A percentile compares a stretch with the other conserved stretches of the same genome.
Evolutionary conservation across 768 basidiomycete genomes (phyloP).

Genomic region (Lactarius sp.): DNA sequence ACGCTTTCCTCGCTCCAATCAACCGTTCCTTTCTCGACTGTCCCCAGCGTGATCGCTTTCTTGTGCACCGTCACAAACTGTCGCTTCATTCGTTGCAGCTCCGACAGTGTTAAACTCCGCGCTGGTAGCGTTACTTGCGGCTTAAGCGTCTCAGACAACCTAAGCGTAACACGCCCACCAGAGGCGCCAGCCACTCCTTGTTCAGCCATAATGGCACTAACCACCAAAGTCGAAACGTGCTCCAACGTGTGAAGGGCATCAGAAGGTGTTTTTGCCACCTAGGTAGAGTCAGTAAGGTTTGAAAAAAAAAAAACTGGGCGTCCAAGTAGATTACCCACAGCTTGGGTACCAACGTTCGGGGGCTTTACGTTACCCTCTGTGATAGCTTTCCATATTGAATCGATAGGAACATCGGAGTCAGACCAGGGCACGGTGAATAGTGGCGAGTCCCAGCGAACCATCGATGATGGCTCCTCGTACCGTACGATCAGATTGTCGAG

Average conservation of each 20-base stretch:
- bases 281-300: constrained; percentile 7
- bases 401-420: constrained; percentile 58
- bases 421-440: constrained; percentile 80
- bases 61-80: constrained; percentile 90
- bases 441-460: constrained; percentile 99
- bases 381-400: constrained; percentile 76
- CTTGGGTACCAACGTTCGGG: constrained; percentile 78
- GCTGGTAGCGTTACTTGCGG: constrained; percentile 58
- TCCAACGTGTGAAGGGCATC: constrained; percentile 88
- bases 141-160: constrained; percentile 40
- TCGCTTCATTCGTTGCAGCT: constrained; percentile 83
- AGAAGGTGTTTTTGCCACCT: constrained; percentile 80
- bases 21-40: constrained; percentile 68
- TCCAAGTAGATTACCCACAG: constrained; percentile 42
- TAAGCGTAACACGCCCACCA: constrained; percentile 49
- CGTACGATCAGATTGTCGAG: constrained; percentile 83
- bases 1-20: constrained; percentile 75
- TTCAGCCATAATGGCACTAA: constrained; percentile 65
- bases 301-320: background rate
- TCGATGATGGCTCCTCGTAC: constrained; percentile 95
- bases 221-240: constrained; percentile 62
- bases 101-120: constrained; percentile 73
- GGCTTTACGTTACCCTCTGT: constrained; percentile 78
- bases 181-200: constrained; percentile 49
- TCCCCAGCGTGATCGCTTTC: constrained; percentile 80